phyloP scores from a whole-genome alignment of 1,284 basidiomycete species.

The Malassezia slooffiae region DNA sequence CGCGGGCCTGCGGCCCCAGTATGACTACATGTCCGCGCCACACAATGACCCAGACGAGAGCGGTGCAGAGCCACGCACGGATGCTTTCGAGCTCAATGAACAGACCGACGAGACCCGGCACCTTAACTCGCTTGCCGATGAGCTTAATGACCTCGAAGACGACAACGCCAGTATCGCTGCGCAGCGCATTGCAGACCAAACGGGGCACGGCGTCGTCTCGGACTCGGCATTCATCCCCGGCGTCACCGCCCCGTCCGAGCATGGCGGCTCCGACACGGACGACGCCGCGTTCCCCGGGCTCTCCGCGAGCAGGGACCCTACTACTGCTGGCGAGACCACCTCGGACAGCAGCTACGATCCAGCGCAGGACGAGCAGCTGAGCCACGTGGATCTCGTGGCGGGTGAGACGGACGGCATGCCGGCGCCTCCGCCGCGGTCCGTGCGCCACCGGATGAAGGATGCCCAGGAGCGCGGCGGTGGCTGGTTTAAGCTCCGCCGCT shows the following conservation, averaged over 20 bases:
- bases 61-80: not conserved
- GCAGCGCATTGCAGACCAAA: not conserved
- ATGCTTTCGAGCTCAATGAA: conserved; percentile 4
- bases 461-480: conserved; percentile 21
- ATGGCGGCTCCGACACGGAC: conserved; percentile 8
- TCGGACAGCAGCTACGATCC: conserved; percentile 41
- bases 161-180: not conserved
- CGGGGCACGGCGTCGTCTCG: conserved; percentile 9
- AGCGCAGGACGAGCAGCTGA: conserved; percentile 34
- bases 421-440: conserved; percentile 1
- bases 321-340: not conserved
- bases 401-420: conserved; percentile 46
- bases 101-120: conserved; percentile 6
- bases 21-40: conserved; percentile 8
- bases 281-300: too few relatives aligned
- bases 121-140: conserved; percentile 4
- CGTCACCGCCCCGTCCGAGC: conserved; percentile 5
- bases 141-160: conserved; percentile 5
- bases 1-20: conserved; percentile 18
- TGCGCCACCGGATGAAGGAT: conserved; percentile 11
- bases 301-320: conserved; percentile 8
- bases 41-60: conserved; percentile 5
- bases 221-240: conserved; percentile 10
- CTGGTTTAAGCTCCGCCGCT: conserved; percentile 32
- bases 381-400: conserved; percentile 38